Conservation (phyloP, 371 early-diverging fungal species). For the Syncephalastrum sp. region DNA sequence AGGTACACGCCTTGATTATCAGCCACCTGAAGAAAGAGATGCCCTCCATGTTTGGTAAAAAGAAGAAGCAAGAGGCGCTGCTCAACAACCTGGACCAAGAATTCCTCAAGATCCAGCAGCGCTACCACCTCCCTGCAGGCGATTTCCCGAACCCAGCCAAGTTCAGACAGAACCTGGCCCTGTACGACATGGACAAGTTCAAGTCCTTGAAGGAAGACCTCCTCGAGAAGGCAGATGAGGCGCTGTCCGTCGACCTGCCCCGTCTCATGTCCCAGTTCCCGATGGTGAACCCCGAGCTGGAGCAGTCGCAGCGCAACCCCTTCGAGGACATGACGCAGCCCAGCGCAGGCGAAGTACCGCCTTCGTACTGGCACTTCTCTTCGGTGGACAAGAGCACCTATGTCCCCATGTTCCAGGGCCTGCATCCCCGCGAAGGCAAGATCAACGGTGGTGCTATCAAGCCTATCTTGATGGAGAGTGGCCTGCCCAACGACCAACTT, state of each 20-base stretch:
- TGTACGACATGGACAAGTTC: conserved; percentile 72
- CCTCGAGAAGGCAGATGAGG: conserved; percentile 59
- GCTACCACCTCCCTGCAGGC: conserved; percentile 59
- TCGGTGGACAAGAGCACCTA: conserved; percentile 52
- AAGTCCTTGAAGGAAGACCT: conserved; percentile 64
- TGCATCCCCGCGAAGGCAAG: conserved; percentile 64
- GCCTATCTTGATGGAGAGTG: conserved; percentile 62
- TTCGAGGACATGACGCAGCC: conserved; percentile 34
- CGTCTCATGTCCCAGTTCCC: conserved; percentile 68
- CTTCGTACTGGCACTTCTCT: conserved; percentile 58
- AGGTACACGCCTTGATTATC: conserved; percentile 84
- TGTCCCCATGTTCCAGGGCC: conserved; percentile 42
- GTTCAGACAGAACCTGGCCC: conserved; percentile 53
- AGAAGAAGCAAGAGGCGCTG: conserved; percentile 65
- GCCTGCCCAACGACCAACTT: conserved; percentile 54
- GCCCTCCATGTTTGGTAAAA: conserved; percentile 84
- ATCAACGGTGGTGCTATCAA: conserved; percentile 56
- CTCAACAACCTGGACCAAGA: conserved; percentile 61
- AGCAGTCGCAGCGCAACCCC: conserved; percentile 51
- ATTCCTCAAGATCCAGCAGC: conserved; percentile 66
- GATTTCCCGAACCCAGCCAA: conserved; percentile 64
- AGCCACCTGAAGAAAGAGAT: conserved; percentile 81
- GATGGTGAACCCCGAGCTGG: conserved; percentile 46
- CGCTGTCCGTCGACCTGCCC: conserved; percentile 61
- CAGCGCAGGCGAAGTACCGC: conserved; percentile 42